These are phyloP conservation scores for Plicaturopsis crispa DNA, from an alignment of 768 basidiomycete genomes.

Conservation along the genomic window DNA sequence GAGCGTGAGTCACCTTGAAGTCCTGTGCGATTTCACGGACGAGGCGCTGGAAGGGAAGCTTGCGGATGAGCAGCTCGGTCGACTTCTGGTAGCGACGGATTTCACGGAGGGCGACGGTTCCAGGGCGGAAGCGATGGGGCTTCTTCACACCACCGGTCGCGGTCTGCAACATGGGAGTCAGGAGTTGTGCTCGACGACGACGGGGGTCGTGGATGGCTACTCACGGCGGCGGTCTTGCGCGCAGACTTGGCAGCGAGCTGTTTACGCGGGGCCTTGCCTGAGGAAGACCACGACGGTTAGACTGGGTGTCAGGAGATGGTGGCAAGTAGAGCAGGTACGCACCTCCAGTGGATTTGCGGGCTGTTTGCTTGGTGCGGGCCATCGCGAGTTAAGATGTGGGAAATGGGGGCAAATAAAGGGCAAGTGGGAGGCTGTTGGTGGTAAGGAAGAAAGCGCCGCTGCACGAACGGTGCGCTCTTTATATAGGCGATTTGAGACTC, in stretches of 20 bases:
- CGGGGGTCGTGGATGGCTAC: conserved; percentile 21
- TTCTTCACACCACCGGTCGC: conserved; percentile 99
- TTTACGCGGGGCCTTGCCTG: conserved; percentile 87
- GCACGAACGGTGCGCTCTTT: no score
- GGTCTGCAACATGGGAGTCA: conserved; percentile 30
- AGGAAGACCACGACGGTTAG: conserved; percentile 16
- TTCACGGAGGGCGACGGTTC: conserved; percentile 99
- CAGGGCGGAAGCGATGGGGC: conserved; percentile 94
- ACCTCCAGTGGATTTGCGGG: conserved; percentile 99
- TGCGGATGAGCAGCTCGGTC: conserved; percentile 97
- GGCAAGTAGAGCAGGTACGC: conserved; percentile 19
- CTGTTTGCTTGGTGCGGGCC: no score
- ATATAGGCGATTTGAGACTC: no score
- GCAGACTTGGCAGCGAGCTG: conserved; percentile 96
- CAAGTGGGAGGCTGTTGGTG: no score
- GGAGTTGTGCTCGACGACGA: conserved; percentile 19
- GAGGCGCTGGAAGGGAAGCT: conserved; percentile 98
- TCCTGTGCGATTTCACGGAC: conserved; percentile 97
- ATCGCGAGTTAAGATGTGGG: no score
- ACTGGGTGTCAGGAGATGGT: conserved; percentile 11
- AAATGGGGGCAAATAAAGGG: no score
- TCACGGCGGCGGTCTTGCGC: conserved; percentile 75
- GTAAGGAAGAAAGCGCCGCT: no score
- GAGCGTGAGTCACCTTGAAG: conserved; percentile 85
- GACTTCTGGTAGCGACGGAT: conserved; percentile 98